phyloP scores from a whole-genome alignment of 768 basidiomycete species.

The Solioccasus polychromus region DNA sequence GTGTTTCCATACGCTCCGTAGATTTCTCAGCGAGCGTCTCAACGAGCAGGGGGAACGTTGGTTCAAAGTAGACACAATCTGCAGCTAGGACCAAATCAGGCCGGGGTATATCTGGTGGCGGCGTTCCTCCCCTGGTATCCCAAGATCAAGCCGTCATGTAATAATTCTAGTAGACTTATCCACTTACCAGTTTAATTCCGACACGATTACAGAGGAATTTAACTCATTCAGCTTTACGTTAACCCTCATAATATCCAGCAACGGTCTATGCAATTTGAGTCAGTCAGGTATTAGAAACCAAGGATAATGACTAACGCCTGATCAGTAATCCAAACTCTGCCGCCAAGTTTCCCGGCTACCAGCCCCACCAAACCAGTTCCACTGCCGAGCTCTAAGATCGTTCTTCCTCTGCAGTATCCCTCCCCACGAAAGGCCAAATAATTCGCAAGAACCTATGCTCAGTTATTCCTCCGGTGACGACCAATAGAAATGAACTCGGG shows the following conservation, averaged over 20 bases:
- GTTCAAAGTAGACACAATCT: constrained; percentile 96
- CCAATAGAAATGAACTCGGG: constrained; percentile 4
- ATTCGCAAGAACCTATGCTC: constrained; percentile 65
- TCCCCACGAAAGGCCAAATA: constrained; percentile 64
- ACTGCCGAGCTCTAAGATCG: constrained; percentile 80
- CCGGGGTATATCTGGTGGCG: constrained; percentile 44
- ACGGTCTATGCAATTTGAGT: constrained; percentile 46
- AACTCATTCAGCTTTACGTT: constrained; percentile 72
- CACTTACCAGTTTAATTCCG: constrained; percentile 80
- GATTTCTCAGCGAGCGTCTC: too few species aligned
- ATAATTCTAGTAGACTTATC: constrained; percentile 4
- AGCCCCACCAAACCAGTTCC: constrained; percentile 95
- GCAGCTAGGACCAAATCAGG: constrained; percentile 82
- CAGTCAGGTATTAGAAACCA: constrained; percentile 6
- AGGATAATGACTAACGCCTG: constrained; percentile 64
- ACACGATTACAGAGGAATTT: constrained; percentile 47
- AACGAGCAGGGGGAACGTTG: constrained; percentile 85
- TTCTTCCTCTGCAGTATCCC: constrained; percentile 49
- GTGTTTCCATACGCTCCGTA: too few species aligned
- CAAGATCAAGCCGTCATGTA: constrained; percentile 1
- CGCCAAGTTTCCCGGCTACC: constrained; percentile 67
- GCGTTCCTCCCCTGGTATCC: constrained; percentile 57
- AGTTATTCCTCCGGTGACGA: neutral
- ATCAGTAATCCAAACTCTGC: constrained; percentile 80
- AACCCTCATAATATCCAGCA: constrained; percentile 73